These are phyloP conservation scores for Colletotrichum navitas DNA, from an alignment of 2,329 filamentous ascomycete genomes.

Conservation along the genomic window DNA sequence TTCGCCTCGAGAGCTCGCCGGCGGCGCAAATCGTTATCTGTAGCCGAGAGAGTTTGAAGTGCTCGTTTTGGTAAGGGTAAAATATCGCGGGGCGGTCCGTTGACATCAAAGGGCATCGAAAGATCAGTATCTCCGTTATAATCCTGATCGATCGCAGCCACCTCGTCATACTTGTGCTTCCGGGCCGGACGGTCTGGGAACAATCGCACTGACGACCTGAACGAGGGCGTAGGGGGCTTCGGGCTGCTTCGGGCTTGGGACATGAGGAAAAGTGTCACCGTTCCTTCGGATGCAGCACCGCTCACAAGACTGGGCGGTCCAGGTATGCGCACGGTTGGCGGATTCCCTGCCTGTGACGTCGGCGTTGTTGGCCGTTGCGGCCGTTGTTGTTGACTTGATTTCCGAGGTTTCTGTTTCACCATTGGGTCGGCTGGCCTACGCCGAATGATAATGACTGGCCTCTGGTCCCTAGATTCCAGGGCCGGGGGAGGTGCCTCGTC, in stretches of 20 bases:
- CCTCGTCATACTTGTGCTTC: conserved; percentile 1
- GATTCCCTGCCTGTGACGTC: background rate
- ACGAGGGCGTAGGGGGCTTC: background rate
- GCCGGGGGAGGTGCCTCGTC: background rate
- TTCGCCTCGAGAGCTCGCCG: background rate
- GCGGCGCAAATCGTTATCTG: background rate
- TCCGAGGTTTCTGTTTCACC: background rate
- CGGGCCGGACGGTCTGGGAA: background rate
- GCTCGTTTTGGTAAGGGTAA: background rate
- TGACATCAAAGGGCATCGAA: background rate
- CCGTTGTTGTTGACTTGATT: background rate
- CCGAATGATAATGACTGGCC: background rate
- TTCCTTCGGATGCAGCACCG: background rate
- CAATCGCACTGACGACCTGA: background rate
- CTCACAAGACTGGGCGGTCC: background rate
- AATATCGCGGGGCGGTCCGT: background rate
- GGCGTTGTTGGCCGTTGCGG: background rate
- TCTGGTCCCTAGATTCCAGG: background rate
- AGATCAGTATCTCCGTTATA: background rate
- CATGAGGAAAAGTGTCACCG: background rate
- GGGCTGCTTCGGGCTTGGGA: background rate
- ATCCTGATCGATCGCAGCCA: background rate
- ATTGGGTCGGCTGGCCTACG: background rate
- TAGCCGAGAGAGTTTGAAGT: background rate
- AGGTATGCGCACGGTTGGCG: background rate